These are phyloP conservation scores for Smallanthus sonchifolius DNA, from an alignment of 129 eudicot genomes.

Conservation along the genomic window DNA sequence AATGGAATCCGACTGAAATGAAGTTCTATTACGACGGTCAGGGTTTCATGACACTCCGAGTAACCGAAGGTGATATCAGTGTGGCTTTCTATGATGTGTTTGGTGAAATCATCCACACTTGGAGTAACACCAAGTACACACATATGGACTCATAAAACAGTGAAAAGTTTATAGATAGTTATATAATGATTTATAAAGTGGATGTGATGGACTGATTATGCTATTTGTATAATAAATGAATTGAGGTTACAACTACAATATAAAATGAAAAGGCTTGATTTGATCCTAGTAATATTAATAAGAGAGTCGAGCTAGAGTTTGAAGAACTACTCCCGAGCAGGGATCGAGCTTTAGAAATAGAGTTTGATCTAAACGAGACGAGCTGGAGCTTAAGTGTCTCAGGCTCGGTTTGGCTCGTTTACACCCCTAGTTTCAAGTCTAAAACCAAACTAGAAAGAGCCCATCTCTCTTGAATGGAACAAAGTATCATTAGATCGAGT, in stretches of 20 bases:
- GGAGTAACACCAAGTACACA: constrained; percentile 48
- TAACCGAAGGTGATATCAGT: constrained; percentile 32
- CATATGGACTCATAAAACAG: constrained; percentile 17
- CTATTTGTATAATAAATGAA: neutral
- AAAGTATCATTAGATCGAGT: too few species aligned
- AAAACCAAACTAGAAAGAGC: neutral
- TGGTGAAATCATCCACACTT: constrained; percentile 60
- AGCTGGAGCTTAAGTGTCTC: too few species aligned
- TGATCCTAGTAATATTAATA: too few species aligned
- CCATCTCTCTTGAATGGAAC: neutral
- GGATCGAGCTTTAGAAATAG: too few species aligned
- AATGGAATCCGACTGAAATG: constrained; percentile 39
- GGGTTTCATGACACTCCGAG: constrained; percentile 69
- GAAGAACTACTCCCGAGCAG: too few species aligned
- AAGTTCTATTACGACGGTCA: constrained; percentile 84
- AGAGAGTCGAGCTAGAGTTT: too few species aligned
- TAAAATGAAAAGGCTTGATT: neutral
- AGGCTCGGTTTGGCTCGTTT: too few species aligned
- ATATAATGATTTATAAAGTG: neutral
- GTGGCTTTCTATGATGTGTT: constrained; percentile 52
- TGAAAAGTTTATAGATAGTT: neutral
- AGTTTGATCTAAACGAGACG: too few species aligned
- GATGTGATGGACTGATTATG: neutral
- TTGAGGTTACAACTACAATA: neutral
- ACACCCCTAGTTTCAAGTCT: neutral